Conservation (phyloP, 805 yeast genomes). For the Scheffersomyces lignosus region DNA sequence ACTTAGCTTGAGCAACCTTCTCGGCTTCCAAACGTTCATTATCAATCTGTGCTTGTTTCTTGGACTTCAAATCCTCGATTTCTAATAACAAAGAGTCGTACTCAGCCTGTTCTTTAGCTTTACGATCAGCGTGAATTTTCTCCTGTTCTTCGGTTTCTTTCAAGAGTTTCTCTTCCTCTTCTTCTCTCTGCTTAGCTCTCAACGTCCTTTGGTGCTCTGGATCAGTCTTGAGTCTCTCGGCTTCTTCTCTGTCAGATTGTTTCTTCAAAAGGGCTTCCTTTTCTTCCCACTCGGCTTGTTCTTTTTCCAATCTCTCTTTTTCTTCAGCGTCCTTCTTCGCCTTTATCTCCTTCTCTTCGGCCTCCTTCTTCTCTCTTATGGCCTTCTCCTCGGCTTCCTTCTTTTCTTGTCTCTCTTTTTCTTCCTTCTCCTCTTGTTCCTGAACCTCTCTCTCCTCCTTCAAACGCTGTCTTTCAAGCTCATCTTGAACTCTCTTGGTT, state of each 20-base stretch:
- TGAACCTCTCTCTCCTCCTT: conserved; percentile 14
- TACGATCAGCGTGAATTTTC: conserved; percentile 22
- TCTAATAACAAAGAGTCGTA: conserved; percentile 29
- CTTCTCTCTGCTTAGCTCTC: conserved; percentile 25
- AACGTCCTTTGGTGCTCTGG: conserved; percentile 27
- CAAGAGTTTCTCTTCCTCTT: conserved; percentile 22
- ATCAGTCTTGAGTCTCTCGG: conserved; percentile 19
- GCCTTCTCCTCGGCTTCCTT: conserved; percentile 19
- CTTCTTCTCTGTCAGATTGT: conserved; percentile 6
- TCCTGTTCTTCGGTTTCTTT: conserved; percentile 30
- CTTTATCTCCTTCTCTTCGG: conserved; percentile 12
- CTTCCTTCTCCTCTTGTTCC: conserved; percentile 25
- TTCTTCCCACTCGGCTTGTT: conserved; percentile 19
- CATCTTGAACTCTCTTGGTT: conserved; percentile 15
- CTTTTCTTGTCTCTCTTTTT: conserved; percentile 21
- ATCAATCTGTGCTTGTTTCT: conserved; percentile 21
- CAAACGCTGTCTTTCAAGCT: conserved; percentile 12
- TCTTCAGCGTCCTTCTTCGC: conserved; percentile 12
- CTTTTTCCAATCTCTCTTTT: conserved; percentile 9
- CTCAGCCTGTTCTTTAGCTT: conserved; percentile 23
- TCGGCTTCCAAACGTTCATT: conserved; percentile 28
- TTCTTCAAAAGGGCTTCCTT: conserved; percentile 2
- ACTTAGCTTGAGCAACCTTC: conserved; percentile 29
- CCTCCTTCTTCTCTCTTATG: conserved; percentile 3
- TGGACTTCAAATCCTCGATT: conserved; percentile 29